Percentiles rank a stretch among this genome's conserved stretches.
Evolutionary conservation across 75 land plant species (phyloP).

Genomic region (Sequoiadendron giganteum): DNA sequence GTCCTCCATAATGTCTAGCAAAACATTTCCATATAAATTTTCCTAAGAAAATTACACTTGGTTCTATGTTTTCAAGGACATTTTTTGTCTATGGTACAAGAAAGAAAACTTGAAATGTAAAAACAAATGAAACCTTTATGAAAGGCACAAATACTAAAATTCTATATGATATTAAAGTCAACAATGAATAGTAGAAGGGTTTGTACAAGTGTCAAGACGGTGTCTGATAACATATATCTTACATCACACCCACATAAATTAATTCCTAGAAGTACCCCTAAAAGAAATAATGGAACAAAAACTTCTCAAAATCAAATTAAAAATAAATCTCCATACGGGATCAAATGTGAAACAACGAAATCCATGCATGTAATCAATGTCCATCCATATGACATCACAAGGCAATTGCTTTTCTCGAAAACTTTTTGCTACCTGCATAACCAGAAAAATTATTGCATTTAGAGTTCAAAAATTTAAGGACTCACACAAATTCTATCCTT

Average conservation of each 20-base stretch:
- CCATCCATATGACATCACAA: slow-evolving; percentile 99
- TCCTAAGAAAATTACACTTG: neutral
- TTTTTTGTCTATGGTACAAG: neutral
- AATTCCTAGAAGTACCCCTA: neutral
- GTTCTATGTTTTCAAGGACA: neutral
- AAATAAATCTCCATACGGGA: slow-evolving; percentile 33
- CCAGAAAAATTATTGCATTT: neutral
- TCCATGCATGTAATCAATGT: slow-evolving; percentile 98
- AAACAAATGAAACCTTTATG: neutral
- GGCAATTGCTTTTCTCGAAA: slow-evolving; percentile 84
- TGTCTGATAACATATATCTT: neutral
- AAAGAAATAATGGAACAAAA: neutral
- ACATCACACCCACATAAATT: neutral
- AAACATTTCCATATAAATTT: neutral
- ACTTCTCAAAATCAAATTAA: neutral
- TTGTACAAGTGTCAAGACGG: neutral
- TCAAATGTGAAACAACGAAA: slow-evolving; percentile 97
- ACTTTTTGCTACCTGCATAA: slow-evolving; percentile 57
- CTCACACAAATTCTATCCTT: neutral
- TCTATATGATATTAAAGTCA: neutral
- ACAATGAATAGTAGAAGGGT: neutral
- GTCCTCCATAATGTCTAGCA: neutral
- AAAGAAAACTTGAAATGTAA: neutral
- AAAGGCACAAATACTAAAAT: neutral
- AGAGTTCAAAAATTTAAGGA: neutral